These are phyloP conservation scores for Apostasia shenzhenica DNA, from an alignment of 106 monocot genomes.

Conservation along the genomic window DNA sequence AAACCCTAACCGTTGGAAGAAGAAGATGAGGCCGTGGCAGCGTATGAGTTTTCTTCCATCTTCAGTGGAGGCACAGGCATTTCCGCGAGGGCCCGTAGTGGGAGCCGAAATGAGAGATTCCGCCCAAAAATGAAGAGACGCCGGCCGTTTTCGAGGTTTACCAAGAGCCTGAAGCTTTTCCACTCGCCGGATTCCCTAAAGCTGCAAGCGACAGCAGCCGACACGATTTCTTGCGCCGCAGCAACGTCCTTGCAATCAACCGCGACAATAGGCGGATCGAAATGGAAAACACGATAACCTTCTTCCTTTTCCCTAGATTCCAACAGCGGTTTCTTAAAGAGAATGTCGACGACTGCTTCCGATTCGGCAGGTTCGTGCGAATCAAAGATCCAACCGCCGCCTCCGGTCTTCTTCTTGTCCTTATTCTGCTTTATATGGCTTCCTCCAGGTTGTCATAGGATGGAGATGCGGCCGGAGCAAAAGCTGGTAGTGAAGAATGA, in stretches of 20 bases:
- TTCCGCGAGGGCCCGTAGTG: too few relatives aligned
- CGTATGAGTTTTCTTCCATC: too few relatives aligned
- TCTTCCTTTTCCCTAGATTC: neutral
- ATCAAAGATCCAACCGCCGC: conserved; percentile 75
- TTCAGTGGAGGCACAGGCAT: too few relatives aligned
- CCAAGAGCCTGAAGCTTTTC: neutral
- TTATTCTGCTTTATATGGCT: conserved; percentile 1
- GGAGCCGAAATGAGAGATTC: too few relatives aligned
- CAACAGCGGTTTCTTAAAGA: conserved; percentile 20
- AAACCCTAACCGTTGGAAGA: too few relatives aligned
- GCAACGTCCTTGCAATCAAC: conserved; percentile 57
- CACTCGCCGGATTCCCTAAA: conserved; percentile 81
- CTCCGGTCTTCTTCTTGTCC: conserved; percentile 80
- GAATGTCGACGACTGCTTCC: conserved; percentile 29
- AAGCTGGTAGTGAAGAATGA: conserved; percentile 93
- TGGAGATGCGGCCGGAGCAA: conserved; percentile 92
- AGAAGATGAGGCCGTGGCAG: too few relatives aligned
- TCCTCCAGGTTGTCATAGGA: conserved; percentile 37
- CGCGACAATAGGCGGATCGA: conserved; percentile 78
- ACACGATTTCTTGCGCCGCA: conserved; percentile 53
- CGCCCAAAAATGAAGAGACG: too few relatives aligned
- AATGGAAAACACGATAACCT: conserved; percentile 41
- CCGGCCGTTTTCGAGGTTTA: too few relatives aligned
- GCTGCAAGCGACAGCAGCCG: conserved; percentile 54
- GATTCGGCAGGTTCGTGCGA: conserved; percentile 69